Percentiles rank a stretch among this genome's conserved stretches.
Conservation (phyloP, 345 rosid species). For the Hibiscus syriacus region DNA sequence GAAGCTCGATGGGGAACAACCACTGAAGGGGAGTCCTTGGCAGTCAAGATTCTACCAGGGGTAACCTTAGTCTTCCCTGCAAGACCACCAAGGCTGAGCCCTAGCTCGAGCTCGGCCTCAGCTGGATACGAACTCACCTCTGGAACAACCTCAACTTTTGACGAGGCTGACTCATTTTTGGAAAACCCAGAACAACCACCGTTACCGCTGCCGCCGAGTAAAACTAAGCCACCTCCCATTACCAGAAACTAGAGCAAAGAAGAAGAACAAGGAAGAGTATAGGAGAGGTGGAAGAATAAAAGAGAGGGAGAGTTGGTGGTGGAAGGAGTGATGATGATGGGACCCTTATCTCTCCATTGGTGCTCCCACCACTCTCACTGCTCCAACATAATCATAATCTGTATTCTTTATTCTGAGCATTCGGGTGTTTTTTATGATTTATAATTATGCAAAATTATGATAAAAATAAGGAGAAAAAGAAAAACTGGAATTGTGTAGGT, state of each 20-base stretch:
- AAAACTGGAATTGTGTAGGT: too few relatives aligned
- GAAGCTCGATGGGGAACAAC: too few relatives aligned
- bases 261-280: slow-evolving; percentile 17
- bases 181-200: slow-evolving; percentile 19
- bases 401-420: too few relatives aligned
- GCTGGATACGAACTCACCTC: slow-evolving; percentile 35
- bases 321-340: slow-evolving; percentile 61
- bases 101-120: slow-evolving; percentile 58
- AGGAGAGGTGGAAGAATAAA: slow-evolving; percentile 17
- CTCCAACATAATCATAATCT: neutral
- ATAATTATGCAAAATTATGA: too few relatives aligned
- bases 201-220: slow-evolving; percentile 18
- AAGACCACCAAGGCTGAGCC: slow-evolving; percentile 54
- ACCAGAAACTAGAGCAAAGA: slow-evolving; percentile 6
- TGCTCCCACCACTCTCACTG: slow-evolving; percentile 65
- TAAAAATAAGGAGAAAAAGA: too few relatives aligned
- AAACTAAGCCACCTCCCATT: slow-evolving; percentile 31
- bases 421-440: too few relatives aligned
- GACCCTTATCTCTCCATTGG: slow-evolving; percentile 68
- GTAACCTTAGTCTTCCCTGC: slow-evolving; percentile 27
- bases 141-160: too few relatives aligned
- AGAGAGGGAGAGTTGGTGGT: slow-evolving; percentile 36
- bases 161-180: slow-evolving; percentile 24
- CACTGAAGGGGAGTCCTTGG: too few relatives aligned
- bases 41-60: slow-evolving; percentile 65